Conservation (phyloP, 2,329 filamentous ascomycete species). For the Coniochaeta sp. region DNA sequence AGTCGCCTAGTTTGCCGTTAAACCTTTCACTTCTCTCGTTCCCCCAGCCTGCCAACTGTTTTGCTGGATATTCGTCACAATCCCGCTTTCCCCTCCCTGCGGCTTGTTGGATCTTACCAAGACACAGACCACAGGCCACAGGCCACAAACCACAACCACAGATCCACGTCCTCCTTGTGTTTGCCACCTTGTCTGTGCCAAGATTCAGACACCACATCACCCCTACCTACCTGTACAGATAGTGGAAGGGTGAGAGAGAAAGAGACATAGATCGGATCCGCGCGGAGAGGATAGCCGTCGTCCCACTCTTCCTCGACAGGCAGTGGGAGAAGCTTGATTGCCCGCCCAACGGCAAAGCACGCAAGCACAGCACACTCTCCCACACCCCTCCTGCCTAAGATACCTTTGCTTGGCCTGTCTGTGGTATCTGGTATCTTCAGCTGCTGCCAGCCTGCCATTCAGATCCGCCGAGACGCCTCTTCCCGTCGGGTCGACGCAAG, state of each 20-base stretch:
- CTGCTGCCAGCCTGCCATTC: no score
- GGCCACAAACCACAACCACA: no score
- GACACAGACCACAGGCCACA: background rate
- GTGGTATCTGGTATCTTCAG: background rate
- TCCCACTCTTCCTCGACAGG: background rate
- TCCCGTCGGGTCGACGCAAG: background rate
- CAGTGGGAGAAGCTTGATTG: background rate
- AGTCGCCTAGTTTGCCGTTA: background rate
- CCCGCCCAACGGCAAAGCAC: no score
- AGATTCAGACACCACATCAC: background rate
- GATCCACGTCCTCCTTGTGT: background rate
- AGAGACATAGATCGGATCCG: background rate
- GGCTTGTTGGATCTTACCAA: background rate
- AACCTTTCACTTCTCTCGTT: background rate
- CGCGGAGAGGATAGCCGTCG: background rate
- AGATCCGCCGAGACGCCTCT: background rate
- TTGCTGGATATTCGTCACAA: background rate
- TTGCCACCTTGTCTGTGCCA: background rate
- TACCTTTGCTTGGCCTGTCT: background rate
- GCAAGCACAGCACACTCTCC: background rate
- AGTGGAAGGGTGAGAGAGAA: background rate
- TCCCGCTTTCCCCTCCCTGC: background rate
- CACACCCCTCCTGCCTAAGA: background rate
- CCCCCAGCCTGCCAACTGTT: background rate
- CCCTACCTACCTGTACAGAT: background rate